Base-by-base conservation (phyloP, 2,329 filamentous ascomycete genomes). In the Whalleya microplaca region DNA sequence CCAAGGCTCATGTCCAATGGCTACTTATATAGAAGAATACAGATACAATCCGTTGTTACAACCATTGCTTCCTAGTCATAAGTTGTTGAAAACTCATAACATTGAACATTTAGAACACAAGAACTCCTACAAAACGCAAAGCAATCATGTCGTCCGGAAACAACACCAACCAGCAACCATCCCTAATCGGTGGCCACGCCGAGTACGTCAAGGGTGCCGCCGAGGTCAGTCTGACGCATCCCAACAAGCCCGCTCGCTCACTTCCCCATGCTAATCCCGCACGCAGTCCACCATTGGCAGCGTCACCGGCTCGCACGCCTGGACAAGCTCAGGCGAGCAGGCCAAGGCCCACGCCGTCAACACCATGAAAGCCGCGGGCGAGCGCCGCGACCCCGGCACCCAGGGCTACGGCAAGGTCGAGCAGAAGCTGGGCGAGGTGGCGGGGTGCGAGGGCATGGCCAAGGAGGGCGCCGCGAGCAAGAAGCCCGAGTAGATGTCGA, bases 381-480 rank as follows among this genome's bases (percentile, higher is more conserved):
- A 84, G 62, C 72, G 79, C 51, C 78, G 86, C 20, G 84, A 89
- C 63, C 69, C 80, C 1, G 64, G 72, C 2, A 67, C 71, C 5
- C 75, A 81, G 43, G 87, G 87, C 0, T 85, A 81, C 52, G 88
- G 88, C 37, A 84, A 81, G 66, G 78, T 79, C 2, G 88, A 91
- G 70, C 83, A 90, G 75, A 68, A 86, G 46, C 83, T 85, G 0
- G 88, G 88, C 5, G 84, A 82, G 66, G 72, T 82, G 0, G 80
- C 84, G 0, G 87, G 88, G 0, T 91, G 88, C 62, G 84, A 88
- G 71, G 88, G 88, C 0, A 90, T 91, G 88, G 75, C 83, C 71
- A 78, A 80, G 52, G 86, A 89, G 71, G 86, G 86, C 0, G 77
- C 74, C 14, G 78, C 76, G 18, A 86, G 82, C 66, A 73, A 71